Percentiles rank a stretch among this genome's conserved stretches.
Conservation (phyloP, 2,329 filamentous ascomycete genomes). For the Mariannaea sp. region DNA sequence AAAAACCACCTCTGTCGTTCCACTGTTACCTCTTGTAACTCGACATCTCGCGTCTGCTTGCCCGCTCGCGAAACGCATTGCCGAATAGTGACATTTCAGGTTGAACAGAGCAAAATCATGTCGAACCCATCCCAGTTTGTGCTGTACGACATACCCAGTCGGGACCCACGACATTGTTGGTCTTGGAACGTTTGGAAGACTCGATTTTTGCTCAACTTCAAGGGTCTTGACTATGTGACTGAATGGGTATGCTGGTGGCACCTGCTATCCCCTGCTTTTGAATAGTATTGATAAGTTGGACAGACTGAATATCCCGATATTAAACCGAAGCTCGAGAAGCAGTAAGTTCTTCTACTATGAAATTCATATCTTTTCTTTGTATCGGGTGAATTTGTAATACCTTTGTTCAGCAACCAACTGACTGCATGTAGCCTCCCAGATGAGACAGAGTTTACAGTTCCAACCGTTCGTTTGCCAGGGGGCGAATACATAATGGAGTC, state of each 20-base stretch:
- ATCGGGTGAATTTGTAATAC: too few relatives aligned
- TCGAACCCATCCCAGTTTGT: too few relatives aligned
- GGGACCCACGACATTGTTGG: constrained; percentile 23
- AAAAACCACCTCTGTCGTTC: too few relatives aligned
- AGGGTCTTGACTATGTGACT: constrained; percentile 21
- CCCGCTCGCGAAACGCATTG: too few relatives aligned
- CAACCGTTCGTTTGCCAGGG: constrained; percentile 57
- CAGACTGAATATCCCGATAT: constrained; percentile 28
- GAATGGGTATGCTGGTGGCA: constrained; percentile 18
- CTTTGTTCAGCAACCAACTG: constrained; percentile 19
- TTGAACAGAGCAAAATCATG: too few relatives aligned
- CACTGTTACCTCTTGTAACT: too few relatives aligned
- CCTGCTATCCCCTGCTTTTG: rapidly evolving
- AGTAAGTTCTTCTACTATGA: background rate
- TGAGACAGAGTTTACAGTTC: constrained; percentile 40
- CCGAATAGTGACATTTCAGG: too few relatives aligned
- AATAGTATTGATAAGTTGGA: background rate
- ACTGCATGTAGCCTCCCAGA: too few relatives aligned
- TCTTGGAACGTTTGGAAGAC: constrained; percentile 32
- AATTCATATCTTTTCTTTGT: background rate
- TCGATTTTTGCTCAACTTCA: constrained; percentile 26
- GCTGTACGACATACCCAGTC: constrained; percentile 25
- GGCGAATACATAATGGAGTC: constrained; percentile 67
- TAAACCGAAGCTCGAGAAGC: constrained; percentile 9
- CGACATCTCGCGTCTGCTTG: too few relatives aligned